Percentiles rank a stretch among this genome's conserved stretches.
Conservation (phyloP, 352 stramenopile species). For the Phytophthora europaea region DNA sequence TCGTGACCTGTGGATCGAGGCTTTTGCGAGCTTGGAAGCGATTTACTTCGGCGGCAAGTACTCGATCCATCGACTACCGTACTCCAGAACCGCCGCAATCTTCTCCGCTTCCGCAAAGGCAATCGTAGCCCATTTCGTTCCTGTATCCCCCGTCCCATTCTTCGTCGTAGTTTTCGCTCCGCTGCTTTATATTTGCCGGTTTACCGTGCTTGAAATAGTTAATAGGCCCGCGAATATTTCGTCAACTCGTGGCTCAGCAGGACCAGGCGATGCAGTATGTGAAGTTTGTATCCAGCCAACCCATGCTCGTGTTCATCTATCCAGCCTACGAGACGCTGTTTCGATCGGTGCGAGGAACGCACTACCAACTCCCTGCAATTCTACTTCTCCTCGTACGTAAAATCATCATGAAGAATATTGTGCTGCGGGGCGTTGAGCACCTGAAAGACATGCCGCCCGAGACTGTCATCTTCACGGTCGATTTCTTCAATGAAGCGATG, state of each 20-base stretch:
- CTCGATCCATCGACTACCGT: constrained; percentile 5
- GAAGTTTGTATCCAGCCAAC: constrained; percentile 3
- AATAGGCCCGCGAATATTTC: neutral
- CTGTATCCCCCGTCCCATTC: constrained; percentile 20
- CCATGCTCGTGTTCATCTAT: constrained; percentile 7
- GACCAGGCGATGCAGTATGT: constrained; percentile 10
- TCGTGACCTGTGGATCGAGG: neutral
- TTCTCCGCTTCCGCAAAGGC: neutral
- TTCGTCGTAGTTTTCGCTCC: constrained; percentile 2
- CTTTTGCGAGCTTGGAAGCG: constrained; percentile 2
- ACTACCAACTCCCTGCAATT: constrained; percentile 12
- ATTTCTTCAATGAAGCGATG: constrained; percentile 26
- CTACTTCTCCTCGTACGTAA: constrained; percentile 35
- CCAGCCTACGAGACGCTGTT: constrained; percentile 20
- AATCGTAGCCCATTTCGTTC: neutral
- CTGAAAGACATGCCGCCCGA: constrained; percentile 25
- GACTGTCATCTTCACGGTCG: constrained; percentile 28
- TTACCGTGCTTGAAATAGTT: neutral
- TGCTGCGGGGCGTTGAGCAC: constrained; percentile 1
- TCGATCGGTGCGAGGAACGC: neutral
- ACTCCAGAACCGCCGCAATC: neutral
- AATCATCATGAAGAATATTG: constrained; percentile 24
- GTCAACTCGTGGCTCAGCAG: neutral
- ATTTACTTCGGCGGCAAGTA: constrained; percentile 12
- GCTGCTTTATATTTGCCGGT: constrained; percentile 5